phyloP scores from a whole-genome alignment of 352 stramenopile genomes.

The Aphanomyces euteiches region DNA sequence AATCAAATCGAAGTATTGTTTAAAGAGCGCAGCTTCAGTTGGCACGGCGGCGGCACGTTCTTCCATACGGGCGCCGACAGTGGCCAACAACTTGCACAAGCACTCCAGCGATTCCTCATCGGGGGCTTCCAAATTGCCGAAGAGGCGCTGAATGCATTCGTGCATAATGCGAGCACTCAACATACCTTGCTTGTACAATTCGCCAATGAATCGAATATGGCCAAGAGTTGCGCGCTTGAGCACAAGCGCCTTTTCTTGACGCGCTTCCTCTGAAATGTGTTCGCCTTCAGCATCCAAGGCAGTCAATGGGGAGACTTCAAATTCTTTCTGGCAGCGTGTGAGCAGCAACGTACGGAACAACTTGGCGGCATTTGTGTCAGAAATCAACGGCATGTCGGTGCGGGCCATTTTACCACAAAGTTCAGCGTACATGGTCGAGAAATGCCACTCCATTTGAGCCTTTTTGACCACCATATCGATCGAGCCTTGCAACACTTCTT shows the following conservation, averaged over 20 bases:
- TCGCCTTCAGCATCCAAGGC: slow-evolving; percentile 66
- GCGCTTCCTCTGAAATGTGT: slow-evolving; percentile 45
- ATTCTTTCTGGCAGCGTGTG: slow-evolving; percentile 91
- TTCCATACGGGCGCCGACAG: slow-evolving; percentile 89
- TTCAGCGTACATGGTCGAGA: slow-evolving; percentile 94
- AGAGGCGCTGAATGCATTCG: slow-evolving; percentile 79
- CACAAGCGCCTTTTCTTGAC: slow-evolving; percentile 71
- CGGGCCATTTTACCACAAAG: slow-evolving; percentile 90
- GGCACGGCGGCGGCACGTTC: slow-evolving; percentile 36
- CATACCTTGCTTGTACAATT: slow-evolving; percentile 94
- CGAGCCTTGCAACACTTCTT: slow-evolving; percentile 80
- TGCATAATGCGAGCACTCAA: slow-evolving; percentile 95
- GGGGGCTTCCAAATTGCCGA: slow-evolving; percentile 67
- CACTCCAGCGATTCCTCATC: slow-evolving; percentile 96
- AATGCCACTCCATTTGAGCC: slow-evolving; percentile 95
- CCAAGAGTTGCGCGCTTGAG: slow-evolving; percentile 81
- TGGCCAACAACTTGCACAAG: slow-evolving; percentile 91
- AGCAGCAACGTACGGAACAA: slow-evolving; percentile 93
- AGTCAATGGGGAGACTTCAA: slow-evolving; percentile 81
- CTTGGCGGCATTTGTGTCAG: slow-evolving; percentile 62
- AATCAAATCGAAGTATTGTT: slow-evolving; percentile 65
- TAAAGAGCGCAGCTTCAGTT: slow-evolving; percentile 51
- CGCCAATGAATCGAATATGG: slow-evolving; percentile 95
- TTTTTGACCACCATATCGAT: slow-evolving; percentile 94
- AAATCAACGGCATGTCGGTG: slow-evolving; percentile 76